Base-by-base conservation (phyloP, 192 early-diverging fungal genomes). In the Fimicolochytrium jonesii region DNA sequence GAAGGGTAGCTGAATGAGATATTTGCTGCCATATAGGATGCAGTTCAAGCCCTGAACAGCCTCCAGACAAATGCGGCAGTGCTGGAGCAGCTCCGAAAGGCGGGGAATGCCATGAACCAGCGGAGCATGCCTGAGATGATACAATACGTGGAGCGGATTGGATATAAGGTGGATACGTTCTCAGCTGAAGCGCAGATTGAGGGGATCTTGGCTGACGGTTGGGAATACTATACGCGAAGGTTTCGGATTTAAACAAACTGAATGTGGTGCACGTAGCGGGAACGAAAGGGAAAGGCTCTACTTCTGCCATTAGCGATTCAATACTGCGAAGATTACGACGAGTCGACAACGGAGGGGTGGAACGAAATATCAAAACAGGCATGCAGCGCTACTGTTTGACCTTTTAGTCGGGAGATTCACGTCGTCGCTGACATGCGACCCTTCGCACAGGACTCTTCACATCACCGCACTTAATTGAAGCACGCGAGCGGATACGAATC, bases 401-500 rank as follows among this genome's bases (percentile, higher is more conserved):
- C n/a, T n/a, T 41, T 41, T 41, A n/a, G n/a, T n/a, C n/a, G n/a
- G n/a, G n/a, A n/a, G n/a, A n/a, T n/a, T n/a, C n/a, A n/a, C n/a
- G n/a, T n/a, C n/a, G n/a, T n/a, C n/a, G n/a, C n/a, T n/a, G n/a
- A n/a, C n/a, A n/a, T n/a, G n/a, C n/a, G n/a, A n/a, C n/a, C n/a
- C n/a, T n/a, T n/a, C n/a, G n/a, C n/a, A n/a, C 58, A 66, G 95
- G 96, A 25, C 71, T 95, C 36, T 99, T 84, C 66, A 93, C 93
- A 17, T 95, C 92, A 2, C 96, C 96, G 7, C 96, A 99, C 66
- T 71, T 99, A 46, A 79, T 91, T 48, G 82, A 93, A 48, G 93
- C 89, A 5, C 87, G 94, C 47, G 96, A 99, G 64, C 82, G 96
- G 23, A 95, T 99, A 62, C 80, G 91, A 44, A 93, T 99, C 68